Evolutionary conservation across 2,329 filamentous ascomycete genomes (phyloP), one percentile per base, ranked within the genome.

Genomic region (Pleurostoma richardsiae): DNA sequence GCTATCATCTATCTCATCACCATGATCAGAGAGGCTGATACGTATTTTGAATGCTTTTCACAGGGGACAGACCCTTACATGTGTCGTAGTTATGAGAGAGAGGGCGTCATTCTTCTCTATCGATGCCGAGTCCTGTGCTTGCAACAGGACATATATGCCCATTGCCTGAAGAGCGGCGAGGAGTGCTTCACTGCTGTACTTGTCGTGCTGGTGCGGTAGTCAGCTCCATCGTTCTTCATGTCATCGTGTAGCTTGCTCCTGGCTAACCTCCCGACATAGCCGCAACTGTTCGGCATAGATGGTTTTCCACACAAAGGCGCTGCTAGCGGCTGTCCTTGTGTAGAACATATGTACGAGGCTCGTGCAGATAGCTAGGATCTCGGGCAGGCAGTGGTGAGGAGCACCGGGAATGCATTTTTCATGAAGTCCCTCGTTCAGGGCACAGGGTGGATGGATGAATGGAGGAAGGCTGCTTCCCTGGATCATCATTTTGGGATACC

Each of bases 381-480:
- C 49, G 3, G 56, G 52, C 3, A 62, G 39, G 49, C 60, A 63
- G 26, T 52, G 49, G 36, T 62, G 58, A 39, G 50, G 49, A 1
- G 53, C 58, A 28, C 55, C 52, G 3, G 44, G 40, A 6, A 46
- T 43, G 29, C 54, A 59, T 4, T 41, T 40, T 6, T 42, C 40
- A 0, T 49, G 42, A 6, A 10, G 41, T 11, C 45, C 46, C 6
- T 56, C 46, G 27, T 55, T 40, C 3, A 54, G 33, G 8, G 33
- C 53, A 28, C 60, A 62, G 3, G 45, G 48, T 3, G 60, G 57
- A 40, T 55, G 54, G n/a, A 63, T 59, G 40, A 61, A 61, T 3
- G 59, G 56, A 3, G 59, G 59, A 1, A 62, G 49, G 11, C 43
- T 46, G 4, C 49, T 49, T 7, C 52, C 53, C 27, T 51, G 33